Evolutionary conservation across 257 asterid species (phyloP), one percentile per base, ranked within the genome.

Genomic region (Nicotiana paniculata): DNA sequence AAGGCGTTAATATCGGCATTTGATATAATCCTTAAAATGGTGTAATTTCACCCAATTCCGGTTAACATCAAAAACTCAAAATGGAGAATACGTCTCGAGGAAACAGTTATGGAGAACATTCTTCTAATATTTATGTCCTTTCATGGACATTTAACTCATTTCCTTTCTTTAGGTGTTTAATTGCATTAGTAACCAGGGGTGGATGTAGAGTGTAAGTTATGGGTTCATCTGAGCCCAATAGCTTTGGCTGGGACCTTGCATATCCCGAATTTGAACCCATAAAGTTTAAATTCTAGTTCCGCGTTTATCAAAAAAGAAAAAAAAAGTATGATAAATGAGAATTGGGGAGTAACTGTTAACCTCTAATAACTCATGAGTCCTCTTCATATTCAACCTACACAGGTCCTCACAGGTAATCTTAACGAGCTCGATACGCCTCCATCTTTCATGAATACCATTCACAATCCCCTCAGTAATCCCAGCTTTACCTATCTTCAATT

Each of bases 391-490:
- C 89, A 94, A 83, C 89, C 92, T 90, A 85, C 95, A 94, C 32
- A 96, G 81, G 82, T 93, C 99, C 85, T 96, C 97, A 82, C 98
- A 94, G 5, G 81, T 82, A 84, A 96, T 93, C 87, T 88, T 96
- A 77, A 96, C 97, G 79, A 96, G 54, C 88, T 96, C 98, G 11
- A 88, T 24, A 82, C 90, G 88, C 88, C 99, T 91, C 99, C 99
- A 96, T 66, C 98, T 87, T 85, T 96, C 99, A 70, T 96, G 99
- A 88, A 96, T 93, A 85, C 98, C 98, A 59, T 96, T 94, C 84
- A 96, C 97, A 86, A 94, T 90, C 82, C 99, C 99, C 87, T 96
- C 99, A 2, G 98, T 96, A 58, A 96, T 93, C 81, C 98, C 99
- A 18, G 97, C 89, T 83, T 91, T 96, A 21, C 99, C 99, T 3